Evolutionary conservation across 805 yeast species (phyloP), one percentile per base, ranked within the genome.

Genomic region (Suhomyces faveliae): DNA sequence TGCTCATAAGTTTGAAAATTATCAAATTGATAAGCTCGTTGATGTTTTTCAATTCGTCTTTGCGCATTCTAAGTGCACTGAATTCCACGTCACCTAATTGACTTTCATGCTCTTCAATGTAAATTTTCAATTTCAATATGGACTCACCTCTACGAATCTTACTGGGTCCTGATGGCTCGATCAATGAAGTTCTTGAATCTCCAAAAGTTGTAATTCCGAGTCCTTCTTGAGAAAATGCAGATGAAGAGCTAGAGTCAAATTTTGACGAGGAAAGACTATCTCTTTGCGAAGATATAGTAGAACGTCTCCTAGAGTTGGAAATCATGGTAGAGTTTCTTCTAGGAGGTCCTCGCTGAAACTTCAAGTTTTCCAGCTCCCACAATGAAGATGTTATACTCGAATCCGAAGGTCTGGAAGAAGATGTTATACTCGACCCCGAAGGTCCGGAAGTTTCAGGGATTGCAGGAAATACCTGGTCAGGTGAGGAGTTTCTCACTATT

Each of bases 11-110:
- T 29, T 57, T 48, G 41, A 43, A 53, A 13, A 53, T 45, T 20
- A 59, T 48, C 21, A 55, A 48, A 35, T 58, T 52, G 27, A 54
- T 45, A 15, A 59, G 51, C 42, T 59, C 61, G 47, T 51, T 45
- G 43, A 56, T 40, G 42, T 48, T 53, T 13, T 43, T 45, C 17
- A 56, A 47, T 43, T 47, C 52, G 43, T 52, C 56, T 42, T 58
- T 59, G 17, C 56, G 49, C 43, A 59, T 30, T 35, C 40, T 24
- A 13, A 52, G 35, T 17, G 40, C 46, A 9, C 48, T 42, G 23
- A 43, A 38, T 17, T 48, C 50, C 9, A 39, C 44, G 2, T 29
- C 19, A 30, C 30, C 27, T n/a, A 21, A 23, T 39, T 23, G 13
- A 37, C 43, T 10, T 12, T 40, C 41, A 8, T 40, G n/a, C 30